These are phyloP conservation scores for Dactylellina drechsleri DNA, from an alignment of 2,329 filamentous ascomycete genomes.

Conservation along the genomic window DNA sequence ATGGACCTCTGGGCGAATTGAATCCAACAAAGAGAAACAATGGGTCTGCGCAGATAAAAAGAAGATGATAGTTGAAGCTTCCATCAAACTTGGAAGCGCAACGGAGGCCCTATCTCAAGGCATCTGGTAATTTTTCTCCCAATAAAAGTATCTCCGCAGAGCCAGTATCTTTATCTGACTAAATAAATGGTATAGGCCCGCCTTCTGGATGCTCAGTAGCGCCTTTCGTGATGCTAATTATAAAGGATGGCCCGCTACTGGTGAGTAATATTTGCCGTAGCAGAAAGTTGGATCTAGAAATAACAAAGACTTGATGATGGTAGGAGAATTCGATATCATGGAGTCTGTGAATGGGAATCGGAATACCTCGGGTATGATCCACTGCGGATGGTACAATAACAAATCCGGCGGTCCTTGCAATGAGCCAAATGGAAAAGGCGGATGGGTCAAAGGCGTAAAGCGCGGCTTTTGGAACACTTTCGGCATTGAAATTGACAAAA, in stretches of 20 bases:
- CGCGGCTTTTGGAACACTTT: slow-evolving; percentile 61
- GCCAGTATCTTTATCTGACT: background rate
- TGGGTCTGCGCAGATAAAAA: slow-evolving; percentile 61
- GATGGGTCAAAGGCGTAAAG: slow-evolving; percentile 54
- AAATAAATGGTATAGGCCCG: slow-evolving; percentile 61
- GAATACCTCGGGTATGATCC: slow-evolving; percentile 62
- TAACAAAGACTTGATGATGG: background rate
- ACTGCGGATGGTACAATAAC: slow-evolving; percentile 61
- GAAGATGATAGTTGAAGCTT: slow-evolving; percentile 62
- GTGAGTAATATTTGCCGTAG: slow-evolving; percentile 1
- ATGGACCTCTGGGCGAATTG: slow-evolving; percentile 66
- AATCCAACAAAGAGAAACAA: slow-evolving; percentile 59
- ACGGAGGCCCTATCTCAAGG: slow-evolving; percentile 18
- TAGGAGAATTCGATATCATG: slow-evolving; percentile 65
- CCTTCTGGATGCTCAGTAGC: slow-evolving; percentile 65
- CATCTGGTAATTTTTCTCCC: slow-evolving; percentile 20
- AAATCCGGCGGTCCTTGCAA: slow-evolving; percentile 60
- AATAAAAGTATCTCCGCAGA: background rate
- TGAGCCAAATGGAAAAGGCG: slow-evolving; percentile 61
- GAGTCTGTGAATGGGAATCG: slow-evolving; percentile 63
- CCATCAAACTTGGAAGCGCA: slow-evolving; percentile 59
- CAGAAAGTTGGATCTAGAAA: background rate
- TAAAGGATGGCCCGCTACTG: slow-evolving; percentile 62
- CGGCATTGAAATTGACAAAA: slow-evolving; percentile 61
- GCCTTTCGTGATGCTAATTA: slow-evolving; percentile 61